These are phyloP conservation scores for Bidens hawaiensis DNA, from an alignment of 140 eudicot genomes.

Conservation along the genomic window DNA sequence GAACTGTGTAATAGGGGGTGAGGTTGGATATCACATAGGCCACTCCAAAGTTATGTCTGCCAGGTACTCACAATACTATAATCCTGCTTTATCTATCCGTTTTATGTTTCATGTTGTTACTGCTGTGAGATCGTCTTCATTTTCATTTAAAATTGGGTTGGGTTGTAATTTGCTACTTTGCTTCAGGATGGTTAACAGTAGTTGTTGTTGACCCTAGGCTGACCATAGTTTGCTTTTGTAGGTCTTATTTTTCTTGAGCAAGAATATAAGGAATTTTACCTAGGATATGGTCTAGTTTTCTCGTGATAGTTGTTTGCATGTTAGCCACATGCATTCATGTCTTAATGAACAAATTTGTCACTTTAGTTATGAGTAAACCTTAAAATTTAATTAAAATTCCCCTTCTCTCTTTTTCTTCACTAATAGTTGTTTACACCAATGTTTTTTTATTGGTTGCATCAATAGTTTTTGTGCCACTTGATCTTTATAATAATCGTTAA, in stretches of 20 bases:
- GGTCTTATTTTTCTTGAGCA: conserved; percentile 4
- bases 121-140: conserved; percentile 1
- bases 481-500: background rate
- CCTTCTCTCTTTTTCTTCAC: too few relatives aligned
- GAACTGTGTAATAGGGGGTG: conserved; percentile 77
- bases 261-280: background rate
- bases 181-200: background rate
- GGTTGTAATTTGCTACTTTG: conserved; percentile 11
- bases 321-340: background rate
- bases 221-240: conserved; percentile 8
- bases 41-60: conserved; percentile 74
- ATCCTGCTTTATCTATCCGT: background rate
- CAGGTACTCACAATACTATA: conserved; percentile 38
- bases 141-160: conserved; percentile 1
- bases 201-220: conserved; percentile 10
- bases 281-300: background rate
- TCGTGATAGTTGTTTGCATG: background rate
- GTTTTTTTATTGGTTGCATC: background rate
- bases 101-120: conserved; percentile 11
- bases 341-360: background rate
- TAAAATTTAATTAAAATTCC: background rate
- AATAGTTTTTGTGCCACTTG: background rate
- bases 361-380: background rate
- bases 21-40: conserved; percentile 96
- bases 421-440: background rate